A percentile compares a stretch with the other conserved stretches of the same genome.
Conservation (phyloP, 495 filamentous ascomycete species). For the Entonaema liquescens region DNA sequence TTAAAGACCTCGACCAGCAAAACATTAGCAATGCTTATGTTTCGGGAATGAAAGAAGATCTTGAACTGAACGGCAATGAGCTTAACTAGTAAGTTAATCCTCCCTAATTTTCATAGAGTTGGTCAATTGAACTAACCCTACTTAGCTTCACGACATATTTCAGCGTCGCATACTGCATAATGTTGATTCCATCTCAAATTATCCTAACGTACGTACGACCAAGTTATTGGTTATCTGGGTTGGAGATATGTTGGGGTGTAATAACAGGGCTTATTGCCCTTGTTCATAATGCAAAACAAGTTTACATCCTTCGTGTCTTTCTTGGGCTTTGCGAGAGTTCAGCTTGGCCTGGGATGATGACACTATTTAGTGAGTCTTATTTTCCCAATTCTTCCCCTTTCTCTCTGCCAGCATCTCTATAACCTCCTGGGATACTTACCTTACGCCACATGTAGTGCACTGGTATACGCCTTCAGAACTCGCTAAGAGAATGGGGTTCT, state of each 20-base stretch:
- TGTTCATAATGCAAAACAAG: conserved; percentile 42
- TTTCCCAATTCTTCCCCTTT: background rate
- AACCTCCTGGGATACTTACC: background rate
- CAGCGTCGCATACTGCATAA: conserved; percentile 56
- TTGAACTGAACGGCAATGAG: conserved; percentile 51
- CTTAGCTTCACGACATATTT: conserved; percentile 62
- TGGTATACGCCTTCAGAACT: conserved; percentile 53
- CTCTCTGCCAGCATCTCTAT: background rate
- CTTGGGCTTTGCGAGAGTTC: conserved; percentile 63
- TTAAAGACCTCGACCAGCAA: conserved; percentile 50
- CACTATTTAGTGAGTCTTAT: conserved; percentile 45
- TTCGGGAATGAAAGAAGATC: conserved; percentile 56
- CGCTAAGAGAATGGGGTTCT: conserved; percentile 55
- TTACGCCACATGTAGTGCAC: conserved; percentile 34
- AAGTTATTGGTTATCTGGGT: conserved; percentile 52
- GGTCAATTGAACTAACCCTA: background rate
- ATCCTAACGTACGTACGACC: conserved; percentile 57
- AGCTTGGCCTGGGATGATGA: conserved; percentile 54
- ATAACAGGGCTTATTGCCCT: conserved; percentile 50
- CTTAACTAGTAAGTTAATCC: conserved; percentile 45
- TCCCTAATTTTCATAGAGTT: background rate
- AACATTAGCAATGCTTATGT: conserved; percentile 58
- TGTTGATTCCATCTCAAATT: conserved; percentile 61
- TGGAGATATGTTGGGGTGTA: conserved; percentile 55
- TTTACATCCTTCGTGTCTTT: conserved; percentile 58